These are phyloP conservation scores for Auricularia sp. DNA, from an alignment of 768 basidiomycete species.

Conservation along the genomic window DNA sequence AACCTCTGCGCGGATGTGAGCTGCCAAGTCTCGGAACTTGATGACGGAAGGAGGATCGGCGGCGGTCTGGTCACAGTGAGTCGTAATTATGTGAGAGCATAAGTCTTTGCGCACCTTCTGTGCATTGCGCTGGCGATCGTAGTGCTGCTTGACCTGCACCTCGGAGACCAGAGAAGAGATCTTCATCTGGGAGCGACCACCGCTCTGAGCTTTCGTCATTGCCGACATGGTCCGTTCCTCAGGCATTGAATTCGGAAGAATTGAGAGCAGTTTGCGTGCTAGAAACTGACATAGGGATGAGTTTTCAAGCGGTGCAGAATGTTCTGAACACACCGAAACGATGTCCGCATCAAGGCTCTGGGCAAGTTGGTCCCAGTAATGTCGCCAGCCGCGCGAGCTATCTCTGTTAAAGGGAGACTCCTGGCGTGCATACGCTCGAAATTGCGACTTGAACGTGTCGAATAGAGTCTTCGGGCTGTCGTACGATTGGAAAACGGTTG, in stretches of 20 bases:
- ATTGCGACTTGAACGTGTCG: not conserved
- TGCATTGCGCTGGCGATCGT: not conserved
- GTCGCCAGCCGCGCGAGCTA: not conserved
- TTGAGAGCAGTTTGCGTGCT: not conserved
- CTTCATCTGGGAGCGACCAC: not conserved
- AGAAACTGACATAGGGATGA: not conserved
- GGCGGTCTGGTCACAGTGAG: not conserved
- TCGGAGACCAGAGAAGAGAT: not conserved
- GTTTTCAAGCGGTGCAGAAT: not conserved
- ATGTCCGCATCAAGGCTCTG: not conserved
- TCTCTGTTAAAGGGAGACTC: not conserved
- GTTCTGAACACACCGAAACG: not conserved
- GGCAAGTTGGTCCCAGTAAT: not conserved
- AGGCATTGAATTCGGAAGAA: not conserved
- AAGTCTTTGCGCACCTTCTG: not conserved
- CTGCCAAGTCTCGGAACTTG: not conserved
- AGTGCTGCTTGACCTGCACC: not conserved
- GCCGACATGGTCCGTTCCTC: not conserved
- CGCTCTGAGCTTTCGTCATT: not conserved
- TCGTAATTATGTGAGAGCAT: not conserved
- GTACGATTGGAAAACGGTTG: not conserved
- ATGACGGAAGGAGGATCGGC: not conserved
- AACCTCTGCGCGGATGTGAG: not conserved
- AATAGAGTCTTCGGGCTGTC: not conserved
- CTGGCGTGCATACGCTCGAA: not conserved